Percentiles rank a stretch among this genome's conserved stretches.
Conservation (phyloP, 306 rosid species). For the Ochetophila trinervis region DNA sequence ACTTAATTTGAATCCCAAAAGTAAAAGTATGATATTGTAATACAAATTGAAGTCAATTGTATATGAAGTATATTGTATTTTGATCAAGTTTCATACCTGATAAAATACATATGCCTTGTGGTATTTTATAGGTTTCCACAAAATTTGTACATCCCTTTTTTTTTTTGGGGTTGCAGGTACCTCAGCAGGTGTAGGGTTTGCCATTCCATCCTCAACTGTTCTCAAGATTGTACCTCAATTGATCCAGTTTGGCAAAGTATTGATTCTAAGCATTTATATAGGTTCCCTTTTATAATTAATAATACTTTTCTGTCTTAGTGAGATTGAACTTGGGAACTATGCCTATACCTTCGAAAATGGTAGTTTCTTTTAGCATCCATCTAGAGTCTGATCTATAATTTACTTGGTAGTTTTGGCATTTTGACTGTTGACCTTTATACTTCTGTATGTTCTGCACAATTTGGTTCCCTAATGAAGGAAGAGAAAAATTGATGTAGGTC, state of each 20-base stretch:
- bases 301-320: not conserved
- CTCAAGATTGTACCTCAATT: slow-evolving; percentile 75
- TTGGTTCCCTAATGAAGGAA: not conserved
- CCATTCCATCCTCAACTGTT: slow-evolving; percentile 89
- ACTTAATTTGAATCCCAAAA: not conserved
- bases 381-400: not conserved
- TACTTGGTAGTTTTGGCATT: not conserved
- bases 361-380: not conserved
- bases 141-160: slow-evolving; percentile 4
- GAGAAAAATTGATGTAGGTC: slow-evolving; percentile 38
- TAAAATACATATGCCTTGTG: slow-evolving; percentile 8
- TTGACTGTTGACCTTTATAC: not conserved
- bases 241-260: slow-evolving; percentile 79
- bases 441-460: not conserved
- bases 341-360: not conserved
- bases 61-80: slow-evolving; percentile 3
- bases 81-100: slow-evolving; percentile 16
- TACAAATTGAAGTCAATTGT: slow-evolving; percentile 5
- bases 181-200: slow-evolving; percentile 98
- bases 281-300: not conserved
- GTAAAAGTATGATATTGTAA: not conserved
- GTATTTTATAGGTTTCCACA: not conserved
- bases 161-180: slow-evolving; percentile 59
- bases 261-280: not conserved
- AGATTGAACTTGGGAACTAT: not conserved